These are phyloP conservation scores for Wickerhamomyces sp. DNA, from an alignment of 1,139 yeast genomes.

Conservation along the genomic window DNA sequence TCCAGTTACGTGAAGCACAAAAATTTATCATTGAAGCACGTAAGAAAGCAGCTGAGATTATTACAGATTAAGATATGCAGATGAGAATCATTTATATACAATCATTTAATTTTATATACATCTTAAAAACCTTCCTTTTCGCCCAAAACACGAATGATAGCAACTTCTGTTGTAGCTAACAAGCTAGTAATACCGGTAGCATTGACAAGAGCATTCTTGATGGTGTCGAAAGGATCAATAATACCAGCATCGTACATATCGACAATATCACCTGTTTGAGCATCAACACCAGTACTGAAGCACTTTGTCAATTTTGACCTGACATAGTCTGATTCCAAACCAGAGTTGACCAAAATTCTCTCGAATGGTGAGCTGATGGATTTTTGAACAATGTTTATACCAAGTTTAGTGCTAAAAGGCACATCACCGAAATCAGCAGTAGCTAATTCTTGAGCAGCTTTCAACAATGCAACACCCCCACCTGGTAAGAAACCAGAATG, in stretches of 20 bases:
- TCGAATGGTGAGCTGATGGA: conserved; percentile 21
- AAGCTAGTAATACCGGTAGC: conserved; percentile 24
- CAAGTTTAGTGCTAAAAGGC: conserved; percentile 19
- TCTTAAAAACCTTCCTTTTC: conserved; percentile 22
- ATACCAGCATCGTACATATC: conserved; percentile 25
- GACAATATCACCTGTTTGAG: conserved; percentile 22
- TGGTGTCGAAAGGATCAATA: conserved; percentile 24
- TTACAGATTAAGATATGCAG: not conserved
- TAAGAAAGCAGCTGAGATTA: not conserved
- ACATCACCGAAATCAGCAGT: conserved; percentile 6
- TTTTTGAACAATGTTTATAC: conserved; percentile 20
- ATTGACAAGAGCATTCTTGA: conserved; percentile 20
- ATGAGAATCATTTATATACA: not conserved
- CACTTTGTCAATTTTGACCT: conserved; percentile 7
- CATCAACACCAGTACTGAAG: conserved; percentile 23
- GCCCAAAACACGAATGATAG: conserved; percentile 21
- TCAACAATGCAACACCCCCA: conserved; percentile 24
- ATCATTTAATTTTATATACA: not conserved
- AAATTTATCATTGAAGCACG: not conserved
- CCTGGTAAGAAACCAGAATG: conserved; percentile 25
- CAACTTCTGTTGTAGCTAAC: conserved; percentile 24
- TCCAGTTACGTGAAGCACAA: not conserved
- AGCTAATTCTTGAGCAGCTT: conserved; percentile 15
- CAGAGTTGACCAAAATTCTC: conserved; percentile 20
- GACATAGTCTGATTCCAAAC: conserved; percentile 13